Evolutionary conservation across 176 grass and related monocot genomes (phyloP).

Genomic region (Oryza coarctata): DNA sequence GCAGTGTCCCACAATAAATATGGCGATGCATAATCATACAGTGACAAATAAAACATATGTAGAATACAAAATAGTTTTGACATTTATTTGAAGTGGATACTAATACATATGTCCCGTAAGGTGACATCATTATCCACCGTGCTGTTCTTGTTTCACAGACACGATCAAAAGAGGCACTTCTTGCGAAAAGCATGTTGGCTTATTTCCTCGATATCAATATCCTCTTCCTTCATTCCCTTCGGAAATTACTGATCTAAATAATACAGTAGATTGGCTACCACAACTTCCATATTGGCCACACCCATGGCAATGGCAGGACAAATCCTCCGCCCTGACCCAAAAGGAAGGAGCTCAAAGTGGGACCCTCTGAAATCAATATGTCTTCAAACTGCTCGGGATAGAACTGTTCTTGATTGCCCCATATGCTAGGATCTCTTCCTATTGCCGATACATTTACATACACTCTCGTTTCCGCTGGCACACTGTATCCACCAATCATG

Average conservation of each 20-base stretch:
- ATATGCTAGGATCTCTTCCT: constrained; percentile 38
- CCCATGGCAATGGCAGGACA: constrained; percentile 49
- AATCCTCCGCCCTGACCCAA: constrained; percentile 34
- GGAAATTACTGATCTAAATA: constrained; percentile 46
- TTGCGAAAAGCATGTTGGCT: constrained; percentile 32
- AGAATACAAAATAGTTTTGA: too few species aligned
- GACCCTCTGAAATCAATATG: constrained; percentile 43
- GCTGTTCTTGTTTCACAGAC: background rate
- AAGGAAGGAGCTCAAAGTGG: constrained; percentile 48
- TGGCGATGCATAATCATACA: too few species aligned
- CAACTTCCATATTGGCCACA: constrained; percentile 38
- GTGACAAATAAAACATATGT: too few species aligned
- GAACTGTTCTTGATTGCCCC: constrained; percentile 41
- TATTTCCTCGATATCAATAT: constrained; percentile 49
- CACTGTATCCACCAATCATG: constrained; percentile 25
- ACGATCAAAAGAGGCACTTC: constrained; percentile 31
- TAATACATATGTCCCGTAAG: too few species aligned
- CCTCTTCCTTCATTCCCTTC: constrained; percentile 9
- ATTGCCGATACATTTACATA: constrained; percentile 46
- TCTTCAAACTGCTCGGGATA: constrained; percentile 41
- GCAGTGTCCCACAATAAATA: too few species aligned
- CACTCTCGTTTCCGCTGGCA: background rate
- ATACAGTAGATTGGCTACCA: constrained; percentile 37
- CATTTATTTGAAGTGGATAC: too few species aligned
- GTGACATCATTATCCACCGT: too few species aligned